Percentiles rank a stretch among this genome's conserved stretches.
Evolutionary conservation across 495 filamentous ascomycete species (phyloP).

Genomic region (Collariella sp.): DNA sequence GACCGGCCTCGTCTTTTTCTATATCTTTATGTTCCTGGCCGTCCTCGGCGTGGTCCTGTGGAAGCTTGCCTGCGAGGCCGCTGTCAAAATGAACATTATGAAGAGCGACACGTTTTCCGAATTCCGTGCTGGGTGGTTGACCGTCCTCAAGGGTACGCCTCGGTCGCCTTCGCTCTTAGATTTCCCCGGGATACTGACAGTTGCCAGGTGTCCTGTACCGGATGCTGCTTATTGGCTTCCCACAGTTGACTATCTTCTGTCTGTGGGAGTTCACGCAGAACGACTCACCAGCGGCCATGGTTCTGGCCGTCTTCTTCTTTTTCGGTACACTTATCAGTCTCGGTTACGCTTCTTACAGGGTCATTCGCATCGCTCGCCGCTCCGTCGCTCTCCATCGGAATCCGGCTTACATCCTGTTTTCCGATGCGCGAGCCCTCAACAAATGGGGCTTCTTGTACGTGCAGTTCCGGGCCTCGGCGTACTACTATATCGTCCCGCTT

Average conservation of each 20-base stretch:
- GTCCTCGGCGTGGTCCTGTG: constrained; percentile 66
- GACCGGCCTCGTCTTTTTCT: constrained; percentile 85
- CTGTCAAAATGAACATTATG: constrained; percentile 62
- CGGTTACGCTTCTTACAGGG: constrained; percentile 82
- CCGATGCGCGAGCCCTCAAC: constrained; percentile 84
- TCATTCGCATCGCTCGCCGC: constrained; percentile 78
- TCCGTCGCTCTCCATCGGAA: constrained; percentile 91
- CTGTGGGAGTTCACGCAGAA: constrained; percentile 86
- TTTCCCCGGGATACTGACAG: neutral
- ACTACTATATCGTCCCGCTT: constrained; percentile 88
- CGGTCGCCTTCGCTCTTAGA: neutral
- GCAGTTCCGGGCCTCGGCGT: constrained; percentile 91
- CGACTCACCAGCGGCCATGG: constrained; percentile 82
- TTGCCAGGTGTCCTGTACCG: constrained; percentile 81
- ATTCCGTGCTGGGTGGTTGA: constrained; percentile 80
- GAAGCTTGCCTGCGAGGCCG: constrained; percentile 68
- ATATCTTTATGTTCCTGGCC: constrained; percentile 66
- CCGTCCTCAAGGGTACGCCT: constrained; percentile 24
- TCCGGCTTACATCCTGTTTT: constrained; percentile 94
- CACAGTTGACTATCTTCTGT: constrained; percentile 84
- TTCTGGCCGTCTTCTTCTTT: constrained; percentile 84
- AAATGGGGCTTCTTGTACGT: constrained; percentile 99
- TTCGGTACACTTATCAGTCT: constrained; percentile 71
- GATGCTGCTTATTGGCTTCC: constrained; percentile 83
- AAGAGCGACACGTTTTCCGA: constrained; percentile 85